Conservation (phyloP, 1,284 basidiomycete genomes). For the Phylloporus sp. region DNA sequence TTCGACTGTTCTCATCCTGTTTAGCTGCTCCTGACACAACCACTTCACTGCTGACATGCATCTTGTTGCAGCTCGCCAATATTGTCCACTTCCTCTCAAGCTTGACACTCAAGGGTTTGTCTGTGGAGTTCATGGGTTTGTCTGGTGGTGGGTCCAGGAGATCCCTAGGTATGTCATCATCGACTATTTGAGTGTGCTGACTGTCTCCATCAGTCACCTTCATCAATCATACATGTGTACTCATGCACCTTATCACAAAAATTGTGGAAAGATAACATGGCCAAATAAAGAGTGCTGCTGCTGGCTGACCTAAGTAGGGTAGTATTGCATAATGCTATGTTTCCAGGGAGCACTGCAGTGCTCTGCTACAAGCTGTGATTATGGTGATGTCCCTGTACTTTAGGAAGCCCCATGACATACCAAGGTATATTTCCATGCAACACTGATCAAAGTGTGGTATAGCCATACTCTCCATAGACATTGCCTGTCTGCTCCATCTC, state of each 20-base stretch:
- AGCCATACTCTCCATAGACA: neutral
- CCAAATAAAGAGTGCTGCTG: neutral
- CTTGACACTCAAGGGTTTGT: no score
- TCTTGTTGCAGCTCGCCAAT: no score
- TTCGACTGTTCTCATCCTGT: neutral
- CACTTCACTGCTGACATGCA: neutral
- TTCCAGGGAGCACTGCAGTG: neutral
- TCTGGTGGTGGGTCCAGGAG: no score
- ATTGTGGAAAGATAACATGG: neutral
- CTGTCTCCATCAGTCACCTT: no score
- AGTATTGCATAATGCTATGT: neutral
- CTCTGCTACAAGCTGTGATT: neutral
- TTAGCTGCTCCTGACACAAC: neutral
- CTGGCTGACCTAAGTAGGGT: neutral
- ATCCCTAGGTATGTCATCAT: no score
- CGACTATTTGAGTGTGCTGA: no score
- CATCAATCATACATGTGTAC: no score
- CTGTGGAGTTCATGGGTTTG: no score
- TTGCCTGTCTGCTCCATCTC: neutral
- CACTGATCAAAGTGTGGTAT: neutral
- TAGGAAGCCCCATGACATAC: no score
- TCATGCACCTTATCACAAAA: no score
- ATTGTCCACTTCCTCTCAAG: no score
- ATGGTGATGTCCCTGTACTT: no score
- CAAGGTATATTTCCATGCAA: neutral